Evolutionary conservation across 768 basidiomycete species (phyloP).

Genomic region (Agaricus sinodeliciosus): DNA sequence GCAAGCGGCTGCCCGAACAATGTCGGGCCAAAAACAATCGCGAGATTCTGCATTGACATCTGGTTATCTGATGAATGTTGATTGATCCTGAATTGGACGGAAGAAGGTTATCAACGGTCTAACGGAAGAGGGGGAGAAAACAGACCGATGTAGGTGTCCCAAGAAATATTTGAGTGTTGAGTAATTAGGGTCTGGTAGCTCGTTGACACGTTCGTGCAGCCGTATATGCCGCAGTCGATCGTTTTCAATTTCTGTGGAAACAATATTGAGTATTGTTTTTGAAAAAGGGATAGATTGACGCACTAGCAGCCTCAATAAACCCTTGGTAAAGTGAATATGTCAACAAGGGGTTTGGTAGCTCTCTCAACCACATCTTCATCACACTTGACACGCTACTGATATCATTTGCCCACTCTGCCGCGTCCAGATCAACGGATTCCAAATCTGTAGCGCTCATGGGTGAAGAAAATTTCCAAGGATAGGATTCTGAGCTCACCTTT

Average conservation of each 20-base stretch:
- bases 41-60: conserved; percentile 90
- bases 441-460: conserved; percentile 44
- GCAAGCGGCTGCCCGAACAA: conserved; percentile 74
- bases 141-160: conserved; percentile 87
- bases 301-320: conserved; percentile 94
- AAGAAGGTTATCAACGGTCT: not conserved
- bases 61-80: conserved; percentile 74
- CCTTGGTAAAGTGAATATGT: conserved; percentile 80
- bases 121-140: conserved; percentile 2
- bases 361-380: conserved; percentile 93
- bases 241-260: conserved; percentile 72
- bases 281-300: conserved; percentile 23
- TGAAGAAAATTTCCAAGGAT: conserved; percentile 2
- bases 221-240: conserved; percentile 93
- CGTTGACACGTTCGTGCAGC: conserved; percentile 95
- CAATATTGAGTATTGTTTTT: conserved; percentile 2
- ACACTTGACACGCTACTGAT: conserved; percentile 96
- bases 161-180: conserved; percentile 94
- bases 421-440: conserved; percentile 79
- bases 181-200: conserved; percentile 97
- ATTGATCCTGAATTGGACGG: conserved; percentile 49
- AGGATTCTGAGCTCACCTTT: conserved; percentile 45
- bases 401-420: conserved; percentile 87
- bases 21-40: conserved; percentile 98
- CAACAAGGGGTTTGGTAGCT: conserved; percentile 89